A percentile compares a stretch with the other conserved stretches of the same genome.
phyloP scores from a whole-genome alignment of 257 asterid species.

The Marsdenia floribunda region DNA sequence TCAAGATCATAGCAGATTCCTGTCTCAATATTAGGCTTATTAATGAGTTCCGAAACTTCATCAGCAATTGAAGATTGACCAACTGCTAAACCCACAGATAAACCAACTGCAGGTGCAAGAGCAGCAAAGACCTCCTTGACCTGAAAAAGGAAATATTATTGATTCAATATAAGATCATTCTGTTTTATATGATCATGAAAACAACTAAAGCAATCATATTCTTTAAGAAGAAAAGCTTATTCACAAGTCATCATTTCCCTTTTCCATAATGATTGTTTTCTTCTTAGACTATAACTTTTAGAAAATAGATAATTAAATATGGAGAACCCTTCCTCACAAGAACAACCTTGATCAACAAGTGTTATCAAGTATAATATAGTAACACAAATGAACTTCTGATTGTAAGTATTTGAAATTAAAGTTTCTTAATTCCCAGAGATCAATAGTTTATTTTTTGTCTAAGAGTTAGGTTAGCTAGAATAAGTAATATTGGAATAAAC shows the following conservation, averaged over 20 bases:
- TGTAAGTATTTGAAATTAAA: background rate
- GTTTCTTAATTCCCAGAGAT: background rate
- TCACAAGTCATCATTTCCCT: background rate
- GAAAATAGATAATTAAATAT: background rate
- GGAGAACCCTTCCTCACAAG: background rate
- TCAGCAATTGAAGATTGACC: conserved; percentile 93
- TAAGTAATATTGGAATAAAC: background rate
- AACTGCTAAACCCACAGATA: conserved; percentile 92
- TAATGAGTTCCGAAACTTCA: conserved; percentile 71
- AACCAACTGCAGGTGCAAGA: conserved; percentile 89
- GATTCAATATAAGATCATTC: background rate
- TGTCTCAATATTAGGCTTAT: conserved; percentile 49
- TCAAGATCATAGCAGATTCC: conserved; percentile 45
- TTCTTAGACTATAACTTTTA: background rate
- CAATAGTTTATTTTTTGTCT: background rate
- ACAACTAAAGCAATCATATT: background rate
- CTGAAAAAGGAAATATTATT: conserved; percentile 32
- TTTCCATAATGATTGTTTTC: background rate
- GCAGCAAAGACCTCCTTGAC: conserved; percentile 78
- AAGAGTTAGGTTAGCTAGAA: background rate
- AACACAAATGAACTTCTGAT: background rate
- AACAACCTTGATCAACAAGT: background rate
- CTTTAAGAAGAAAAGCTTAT: background rate
- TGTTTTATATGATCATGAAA: background rate
- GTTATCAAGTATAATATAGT: background rate